Evolutionary conservation across 192 early-diverging fungal genomes (phyloP).

Genomic region (Fimicolochytrium jonesii): DNA sequence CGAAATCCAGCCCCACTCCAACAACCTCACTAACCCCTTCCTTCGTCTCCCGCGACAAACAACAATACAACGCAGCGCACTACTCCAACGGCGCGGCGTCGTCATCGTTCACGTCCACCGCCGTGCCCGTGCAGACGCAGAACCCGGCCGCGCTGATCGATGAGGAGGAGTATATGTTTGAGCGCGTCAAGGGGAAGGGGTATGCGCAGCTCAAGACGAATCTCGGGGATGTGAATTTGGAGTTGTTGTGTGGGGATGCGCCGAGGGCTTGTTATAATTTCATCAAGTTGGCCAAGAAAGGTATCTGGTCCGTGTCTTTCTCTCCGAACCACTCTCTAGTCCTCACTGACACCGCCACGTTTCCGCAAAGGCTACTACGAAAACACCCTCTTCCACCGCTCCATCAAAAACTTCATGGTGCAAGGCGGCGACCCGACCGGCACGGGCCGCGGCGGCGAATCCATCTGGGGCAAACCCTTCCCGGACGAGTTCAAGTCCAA

Average conservation of each 20-base stretch:
- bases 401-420: slow-evolving; percentile 86
- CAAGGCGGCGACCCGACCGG: slow-evolving; percentile 78
- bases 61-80: slow-evolving; percentile 72
- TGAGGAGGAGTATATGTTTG: slow-evolving; percentile 89
- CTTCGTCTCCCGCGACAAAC: slow-evolving; percentile 41
- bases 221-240: slow-evolving; percentile 75
- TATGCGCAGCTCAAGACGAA: slow-evolving; percentile 76
- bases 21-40: slow-evolving; percentile 35
- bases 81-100: slow-evolving; percentile 76
- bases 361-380: slow-evolving; percentile 87
- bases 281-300: slow-evolving; percentile 72
- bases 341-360: too few relatives aligned
- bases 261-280: slow-evolving; percentile 93
- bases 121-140: slow-evolving; percentile 63
- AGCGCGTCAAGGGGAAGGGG: slow-evolving; percentile 71
- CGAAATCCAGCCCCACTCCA: neutral
- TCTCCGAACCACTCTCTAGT: too few relatives aligned
- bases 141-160: slow-evolving; percentile 66
- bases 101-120: slow-evolving; percentile 83
- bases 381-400: slow-evolving; percentile 82
- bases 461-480: slow-evolving; percentile 66
- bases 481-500: slow-evolving; percentile 48
- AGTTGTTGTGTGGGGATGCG: slow-evolving; percentile 73
- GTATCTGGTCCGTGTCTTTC: too few relatives aligned
- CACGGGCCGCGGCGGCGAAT: slow-evolving; percentile 75